These are phyloP conservation scores for Phaffia rhodozyma DNA, from an alignment of 1,284 basidiomycete species.

Conservation along the genomic window DNA sequence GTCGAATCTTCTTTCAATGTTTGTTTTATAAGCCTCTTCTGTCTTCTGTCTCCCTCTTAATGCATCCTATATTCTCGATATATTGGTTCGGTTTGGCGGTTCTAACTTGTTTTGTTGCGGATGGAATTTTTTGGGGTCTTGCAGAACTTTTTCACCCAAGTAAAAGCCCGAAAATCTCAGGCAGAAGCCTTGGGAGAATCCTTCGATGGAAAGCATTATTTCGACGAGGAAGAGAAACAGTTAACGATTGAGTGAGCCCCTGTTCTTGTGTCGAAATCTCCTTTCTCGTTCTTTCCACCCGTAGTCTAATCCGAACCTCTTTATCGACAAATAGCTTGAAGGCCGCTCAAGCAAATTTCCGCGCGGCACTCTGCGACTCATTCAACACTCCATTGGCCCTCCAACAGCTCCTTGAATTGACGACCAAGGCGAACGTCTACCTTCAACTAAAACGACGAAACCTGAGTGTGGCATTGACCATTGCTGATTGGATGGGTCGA, in stretches of 20 bases:
- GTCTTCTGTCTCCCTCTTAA: not conserved
- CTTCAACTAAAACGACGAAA: slow-evolving; percentile 49
- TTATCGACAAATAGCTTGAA: slow-evolving; percentile 46
- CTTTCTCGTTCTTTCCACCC: slow-evolving; percentile 17
- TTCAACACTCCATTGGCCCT: slow-evolving; percentile 90
- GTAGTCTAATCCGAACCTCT: slow-evolving; percentile 1
- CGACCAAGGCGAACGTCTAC: slow-evolving; percentile 84
- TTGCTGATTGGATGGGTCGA: slow-evolving; percentile 71
- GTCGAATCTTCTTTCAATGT: slow-evolving; percentile 83
- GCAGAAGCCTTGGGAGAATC: slow-evolving; percentile 28
- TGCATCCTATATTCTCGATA: not conserved
- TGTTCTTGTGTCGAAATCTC: slow-evolving; percentile 13
- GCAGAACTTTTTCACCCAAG: slow-evolving; percentile 87
- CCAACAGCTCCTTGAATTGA: slow-evolving; percentile 62
- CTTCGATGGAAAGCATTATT: slow-evolving; percentile 39
- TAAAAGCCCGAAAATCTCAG: slow-evolving; percentile 58
- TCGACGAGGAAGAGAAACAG: slow-evolving; percentile 49
- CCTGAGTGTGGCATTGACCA: slow-evolving; percentile 55
- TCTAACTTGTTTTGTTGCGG: not conserved
- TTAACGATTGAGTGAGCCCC: slow-evolving; percentile 48
- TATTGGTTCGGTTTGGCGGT: not conserved
- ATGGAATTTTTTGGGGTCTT: not conserved
- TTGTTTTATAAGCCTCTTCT: slow-evolving; percentile 27
- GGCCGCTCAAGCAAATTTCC: slow-evolving; percentile 65
- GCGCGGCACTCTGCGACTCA: slow-evolving; percentile 86